A percentile compares a stretch with the other conserved stretches of the same genome.
phyloP scores from a whole-genome alignment of 352 stramenopile genomes.

The Phytopythium ostracodes region DNA sequence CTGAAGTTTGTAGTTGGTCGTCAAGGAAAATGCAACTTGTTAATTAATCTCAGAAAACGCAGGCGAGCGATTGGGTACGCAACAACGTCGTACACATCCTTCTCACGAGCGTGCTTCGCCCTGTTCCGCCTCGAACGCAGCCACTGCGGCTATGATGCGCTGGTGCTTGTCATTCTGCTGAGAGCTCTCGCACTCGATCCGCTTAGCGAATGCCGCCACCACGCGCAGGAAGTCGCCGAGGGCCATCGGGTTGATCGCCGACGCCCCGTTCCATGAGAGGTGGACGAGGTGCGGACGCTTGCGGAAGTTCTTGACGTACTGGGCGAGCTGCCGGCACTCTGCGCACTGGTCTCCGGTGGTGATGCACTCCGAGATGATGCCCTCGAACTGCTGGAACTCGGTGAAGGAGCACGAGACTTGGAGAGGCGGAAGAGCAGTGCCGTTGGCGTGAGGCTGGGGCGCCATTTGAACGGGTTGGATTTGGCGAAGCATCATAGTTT shows the following conservation, averaged over 20 bases:
- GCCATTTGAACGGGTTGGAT: not conserved
- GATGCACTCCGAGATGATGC: not conserved
- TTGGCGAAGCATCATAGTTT: not conserved
- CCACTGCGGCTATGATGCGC: not conserved
- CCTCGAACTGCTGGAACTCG: slow-evolving; percentile 3
- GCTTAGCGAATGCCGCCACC: not conserved
- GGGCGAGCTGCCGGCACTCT: not conserved
- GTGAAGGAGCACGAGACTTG: slow-evolving; percentile 1
- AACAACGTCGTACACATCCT: no score
- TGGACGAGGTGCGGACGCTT: slow-evolving; percentile 3
- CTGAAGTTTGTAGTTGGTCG: no score
- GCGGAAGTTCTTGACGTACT: slow-evolving; percentile 5
- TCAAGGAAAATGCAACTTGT: no score
- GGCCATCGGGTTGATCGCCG: not conserved
- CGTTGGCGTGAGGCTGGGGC: not conserved
- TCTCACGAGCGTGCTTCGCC: not conserved
- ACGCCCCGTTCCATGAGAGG: slow-evolving; percentile 2
- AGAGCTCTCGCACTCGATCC: not conserved
- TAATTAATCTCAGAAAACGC: no score
- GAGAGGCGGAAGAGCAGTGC: not conserved
- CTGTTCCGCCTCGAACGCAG: not conserved
- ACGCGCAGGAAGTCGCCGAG: slow-evolving; percentile 2
- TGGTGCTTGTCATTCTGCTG: not conserved
- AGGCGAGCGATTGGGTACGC: no score
- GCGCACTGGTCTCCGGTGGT: not conserved